Conservation (phyloP, 129 eudicot species). For the Smallanthus sonchifolius region DNA sequence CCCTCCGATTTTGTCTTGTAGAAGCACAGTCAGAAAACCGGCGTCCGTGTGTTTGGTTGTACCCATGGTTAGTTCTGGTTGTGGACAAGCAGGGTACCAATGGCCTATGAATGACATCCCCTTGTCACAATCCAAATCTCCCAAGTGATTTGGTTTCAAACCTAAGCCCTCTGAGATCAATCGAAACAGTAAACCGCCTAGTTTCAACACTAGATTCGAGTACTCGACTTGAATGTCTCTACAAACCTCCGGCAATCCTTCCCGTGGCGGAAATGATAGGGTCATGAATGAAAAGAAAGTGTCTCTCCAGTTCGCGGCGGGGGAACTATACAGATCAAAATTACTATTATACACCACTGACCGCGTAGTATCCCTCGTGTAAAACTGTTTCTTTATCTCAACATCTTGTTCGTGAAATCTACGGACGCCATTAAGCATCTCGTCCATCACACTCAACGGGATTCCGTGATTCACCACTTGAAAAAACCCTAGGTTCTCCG, state of each 20-base stretch:
- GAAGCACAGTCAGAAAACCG: constrained; percentile 37
- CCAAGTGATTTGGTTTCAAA: constrained; percentile 30
- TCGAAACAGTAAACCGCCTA: constrained; percentile 30
- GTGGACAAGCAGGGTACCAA: constrained; percentile 55
- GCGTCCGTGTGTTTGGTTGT: constrained; percentile 36
- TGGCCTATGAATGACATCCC: constrained; percentile 23
- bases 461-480: constrained; percentile 61
- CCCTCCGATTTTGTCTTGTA: constrained; percentile 47
- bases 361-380: constrained; percentile 30
- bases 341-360: constrained; percentile 42
- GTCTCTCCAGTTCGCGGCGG: constrained; percentile 26
- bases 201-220: constrained; percentile 23
- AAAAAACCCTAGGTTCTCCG: constrained; percentile 46
- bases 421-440: constrained; percentile 30
- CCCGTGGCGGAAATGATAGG: constrained; percentile 12
- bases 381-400: constrained; percentile 25
- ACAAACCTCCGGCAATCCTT: constrained; percentile 31
- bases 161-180: constrained; percentile 55
- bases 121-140: constrained; percentile 28
- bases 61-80: constrained; percentile 47
- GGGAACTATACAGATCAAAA: constrained; percentile 24
- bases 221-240: constrained; percentile 50
- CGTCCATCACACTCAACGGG: constrained; percentile 36
- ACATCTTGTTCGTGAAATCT: constrained; percentile 30
- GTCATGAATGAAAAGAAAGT: constrained; percentile 17